phyloP scores from a whole-genome alignment of 2,329 filamentous ascomycete genomes.

The Cladophialophora yegresii region DNA sequence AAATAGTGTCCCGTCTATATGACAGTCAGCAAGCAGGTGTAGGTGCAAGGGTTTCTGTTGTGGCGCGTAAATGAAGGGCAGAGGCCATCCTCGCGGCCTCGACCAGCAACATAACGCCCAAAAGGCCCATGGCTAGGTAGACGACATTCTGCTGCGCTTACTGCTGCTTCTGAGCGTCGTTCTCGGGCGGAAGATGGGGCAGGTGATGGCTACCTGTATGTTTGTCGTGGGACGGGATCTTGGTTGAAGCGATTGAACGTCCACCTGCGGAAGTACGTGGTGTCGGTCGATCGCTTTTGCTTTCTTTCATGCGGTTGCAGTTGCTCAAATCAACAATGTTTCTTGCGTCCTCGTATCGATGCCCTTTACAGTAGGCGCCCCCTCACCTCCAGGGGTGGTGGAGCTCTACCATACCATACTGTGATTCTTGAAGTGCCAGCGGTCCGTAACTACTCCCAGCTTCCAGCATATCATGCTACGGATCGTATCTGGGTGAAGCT shows the following conservation, averaged over 20 bases:
- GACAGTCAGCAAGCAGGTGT: background rate
- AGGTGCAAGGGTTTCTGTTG: background rate
- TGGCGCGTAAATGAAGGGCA: background rate
- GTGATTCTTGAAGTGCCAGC: background rate
- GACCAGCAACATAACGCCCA: slow-evolving; percentile 15
- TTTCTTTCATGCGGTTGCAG: background rate
- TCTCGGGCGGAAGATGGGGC: slow-evolving; percentile 1
- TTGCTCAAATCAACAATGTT: background rate
- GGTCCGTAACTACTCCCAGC: background rate
- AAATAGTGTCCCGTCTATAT: background rate
- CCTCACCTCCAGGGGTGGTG: background rate
- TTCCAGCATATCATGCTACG: background rate
- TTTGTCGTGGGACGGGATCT: background rate
- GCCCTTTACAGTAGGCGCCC: too few relatives aligned
- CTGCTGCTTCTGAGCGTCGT: background rate
- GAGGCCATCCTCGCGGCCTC: background rate
- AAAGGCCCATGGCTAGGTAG: slow-evolving; percentile 6
- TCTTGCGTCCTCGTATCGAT: background rate
- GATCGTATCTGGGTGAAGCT: background rate
- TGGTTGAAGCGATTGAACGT: background rate
- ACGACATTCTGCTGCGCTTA: slow-evolving; percentile 6
- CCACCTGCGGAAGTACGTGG: background rate
- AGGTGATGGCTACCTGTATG: background rate
- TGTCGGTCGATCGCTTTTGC: background rate
- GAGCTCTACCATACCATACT: too few relatives aligned